Base-by-base conservation (phyloP, 2,329 filamentous ascomycete genomes). In the Diplodia corticola region DNA sequence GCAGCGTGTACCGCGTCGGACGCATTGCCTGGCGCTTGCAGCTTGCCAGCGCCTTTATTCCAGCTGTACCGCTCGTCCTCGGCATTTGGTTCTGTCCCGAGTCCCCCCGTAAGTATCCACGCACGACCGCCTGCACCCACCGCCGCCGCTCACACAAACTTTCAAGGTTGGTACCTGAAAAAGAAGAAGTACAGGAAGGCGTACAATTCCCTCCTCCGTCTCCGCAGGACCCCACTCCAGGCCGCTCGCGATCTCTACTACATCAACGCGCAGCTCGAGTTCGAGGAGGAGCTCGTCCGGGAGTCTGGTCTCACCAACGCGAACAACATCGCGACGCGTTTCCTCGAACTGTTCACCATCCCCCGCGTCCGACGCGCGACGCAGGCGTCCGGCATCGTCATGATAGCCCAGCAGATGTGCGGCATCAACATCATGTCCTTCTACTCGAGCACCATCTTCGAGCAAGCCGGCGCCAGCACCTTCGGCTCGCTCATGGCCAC, bases 301-400 rank as follows among this genome's bases (percentile, higher is more conserved):
- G 75, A 75, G 60, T 54, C 51, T 4, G 51, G 51, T 12, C 28
- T 54, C 17, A 54, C n/a, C 7, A 37, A 20, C 51, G 51, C 51
- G 5, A 74, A 71, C 68, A 80, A 77, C 67, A 74, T 80, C 65
- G 76, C 79, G 68, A 79, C 73, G 1, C 75, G 79, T 44, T 79
- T 80, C 68, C 33, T 83, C 46, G 85, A 91, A 72, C 74, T 86
- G 0, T 90, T 92, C 72, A 90, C 87, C 10, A 84, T 92, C 65
- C 88, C 89, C 1, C 85, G 90, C 54, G 81, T 91, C 15, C 85
- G 89, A 13, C 85, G 89, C 49, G 92, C 92, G 2, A 93, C 88
- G 3, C 82, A 91, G 30, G 92, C 91, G 4, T 90, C 91, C 0
- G 90, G 88, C 69, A 87, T 88, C 1, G 91, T 94, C 70, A 96